Conservation (phyloP, 2,329 filamentous ascomycete species). For the Xylariales sp. region DNA sequence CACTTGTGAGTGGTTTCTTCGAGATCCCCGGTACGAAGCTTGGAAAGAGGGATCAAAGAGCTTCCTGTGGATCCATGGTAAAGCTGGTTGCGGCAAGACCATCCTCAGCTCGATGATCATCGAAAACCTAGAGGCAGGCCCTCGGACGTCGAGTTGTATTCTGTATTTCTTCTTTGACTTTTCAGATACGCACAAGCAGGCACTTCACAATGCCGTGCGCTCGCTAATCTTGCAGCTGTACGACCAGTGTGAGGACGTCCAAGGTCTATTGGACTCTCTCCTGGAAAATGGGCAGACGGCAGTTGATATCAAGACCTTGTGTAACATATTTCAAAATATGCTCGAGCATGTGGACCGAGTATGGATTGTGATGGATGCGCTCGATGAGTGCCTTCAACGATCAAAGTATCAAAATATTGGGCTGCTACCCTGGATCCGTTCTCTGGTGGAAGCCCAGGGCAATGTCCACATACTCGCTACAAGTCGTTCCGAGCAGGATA, state of each 20-base stretch:
- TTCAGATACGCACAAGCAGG: conserved; percentile 29
- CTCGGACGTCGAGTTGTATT: not conserved
- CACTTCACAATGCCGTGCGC: conserved; percentile 25
- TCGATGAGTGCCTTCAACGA: conserved; percentile 20
- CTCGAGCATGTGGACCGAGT: conserved; percentile 17
- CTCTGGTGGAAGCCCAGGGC: not conserved
- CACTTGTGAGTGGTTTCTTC: conserved; percentile 30
- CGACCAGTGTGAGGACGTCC: conserved; percentile 12
- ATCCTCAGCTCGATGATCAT: conserved; percentile 32
- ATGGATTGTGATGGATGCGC: conserved; percentile 24
- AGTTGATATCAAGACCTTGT: conserved; percentile 18
- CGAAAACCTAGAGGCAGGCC: conserved; percentile 15
- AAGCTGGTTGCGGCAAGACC: conserved; percentile 38
- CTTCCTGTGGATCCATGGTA: conserved; percentile 32
- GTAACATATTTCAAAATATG: conserved; percentile 14
- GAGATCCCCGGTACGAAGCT: conserved; percentile 15
- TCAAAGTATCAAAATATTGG: conserved; percentile 1
- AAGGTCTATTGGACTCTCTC: conserved; percentile 15
- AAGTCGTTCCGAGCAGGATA: conserved; percentile 20
- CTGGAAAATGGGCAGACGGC: conserved; percentile 16
- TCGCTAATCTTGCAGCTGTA: conserved; percentile 32
- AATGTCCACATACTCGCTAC: conserved; percentile 15
- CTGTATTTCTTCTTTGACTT: conserved; percentile 35
- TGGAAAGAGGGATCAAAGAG: conserved; percentile 27
- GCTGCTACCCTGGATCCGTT: conserved; percentile 11